Percentiles rank a stretch among this genome's conserved stretches.
Evolutionary conservation across 805 yeast species (phyloP).

Genomic region (Candida odintsovae): DNA sequence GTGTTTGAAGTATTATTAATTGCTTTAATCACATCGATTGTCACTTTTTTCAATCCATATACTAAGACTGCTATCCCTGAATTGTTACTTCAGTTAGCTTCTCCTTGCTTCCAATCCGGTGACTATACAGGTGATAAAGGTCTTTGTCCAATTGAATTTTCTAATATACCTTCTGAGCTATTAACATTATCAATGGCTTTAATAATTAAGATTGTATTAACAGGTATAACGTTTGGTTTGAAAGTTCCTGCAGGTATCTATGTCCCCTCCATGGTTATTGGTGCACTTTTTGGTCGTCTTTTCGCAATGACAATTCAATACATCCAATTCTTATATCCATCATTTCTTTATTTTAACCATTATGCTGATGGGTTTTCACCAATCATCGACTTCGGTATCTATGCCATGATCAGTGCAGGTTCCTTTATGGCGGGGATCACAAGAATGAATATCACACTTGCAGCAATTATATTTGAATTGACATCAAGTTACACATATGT

Average conservation of each 20-base stretch:
- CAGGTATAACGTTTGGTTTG: conserved; percentile 50
- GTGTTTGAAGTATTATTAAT: conserved; percentile 39
- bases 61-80: conserved; percentile 46
- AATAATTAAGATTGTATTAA: conserved; percentile 37
- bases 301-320: conserved; percentile 40
- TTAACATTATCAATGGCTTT: conserved; percentile 35
- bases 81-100: conserved; percentile 42
- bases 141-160: conserved; percentile 24
- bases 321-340: conserved; percentile 25
- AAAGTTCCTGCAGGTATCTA: conserved; percentile 57
- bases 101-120: conserved; percentile 33
- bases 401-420: conserved; percentile 50
- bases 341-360: conserved; percentile 4
- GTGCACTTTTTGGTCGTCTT: conserved; percentile 52
- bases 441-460: conserved; percentile 47
- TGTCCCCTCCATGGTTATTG: conserved; percentile 60
- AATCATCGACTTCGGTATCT: conserved; percentile 44
- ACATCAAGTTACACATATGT: conserved; percentile 54
- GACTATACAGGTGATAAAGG: conserved; percentile 14
- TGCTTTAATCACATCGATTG: conserved; percentile 38
- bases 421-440: conserved; percentile 55
- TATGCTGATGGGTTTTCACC: conserved; percentile 17
- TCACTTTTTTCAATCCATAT: conserved; percentile 44
- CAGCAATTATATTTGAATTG: conserved; percentile 45
- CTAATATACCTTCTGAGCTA: conserved; percentile 28